phyloP scores from a whole-genome alignment of 306 rosid species.

The Quillaja saponaria region DNA sequence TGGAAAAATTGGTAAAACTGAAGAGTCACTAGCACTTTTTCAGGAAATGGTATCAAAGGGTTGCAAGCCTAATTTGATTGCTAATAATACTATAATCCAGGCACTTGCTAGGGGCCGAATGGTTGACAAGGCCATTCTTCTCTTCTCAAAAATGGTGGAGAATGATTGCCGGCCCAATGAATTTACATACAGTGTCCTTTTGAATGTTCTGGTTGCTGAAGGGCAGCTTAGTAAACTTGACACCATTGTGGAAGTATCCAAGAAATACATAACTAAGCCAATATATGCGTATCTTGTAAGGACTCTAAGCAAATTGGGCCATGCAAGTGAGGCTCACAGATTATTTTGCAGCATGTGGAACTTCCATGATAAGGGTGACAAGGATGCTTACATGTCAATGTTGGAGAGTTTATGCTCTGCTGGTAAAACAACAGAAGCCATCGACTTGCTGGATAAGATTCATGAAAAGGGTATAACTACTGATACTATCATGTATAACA shows the following conservation, averaged over 20 bases:
- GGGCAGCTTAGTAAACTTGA: conserved; percentile 78
- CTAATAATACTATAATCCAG: conserved; percentile 78
- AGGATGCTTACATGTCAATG: conserved; percentile 74
- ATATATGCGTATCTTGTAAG: conserved; percentile 74
- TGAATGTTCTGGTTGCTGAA: conserved; percentile 69
- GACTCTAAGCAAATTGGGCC: conserved; percentile 79
- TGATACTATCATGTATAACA: conserved; percentile 83
- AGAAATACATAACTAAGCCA: conserved; percentile 55
- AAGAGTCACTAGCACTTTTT: conserved; percentile 55
- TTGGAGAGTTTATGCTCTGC: conserved; percentile 77
- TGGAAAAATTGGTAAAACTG: conserved; percentile 63
- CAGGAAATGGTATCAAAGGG: conserved; percentile 71
- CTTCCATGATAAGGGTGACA: conserved; percentile 73
- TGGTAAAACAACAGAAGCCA: conserved; percentile 76
- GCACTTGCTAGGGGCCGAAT: conserved; percentile 74
- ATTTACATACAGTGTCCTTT: conserved; percentile 70
- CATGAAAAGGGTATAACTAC: conserved; percentile 75
- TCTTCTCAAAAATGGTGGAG: conserved; percentile 78
- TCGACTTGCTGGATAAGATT: conserved; percentile 69
- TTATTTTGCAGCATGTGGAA: conserved; percentile 93
- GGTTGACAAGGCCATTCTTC: conserved; percentile 69
- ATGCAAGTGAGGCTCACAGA: conserved; percentile 82
- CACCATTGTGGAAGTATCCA: conserved; percentile 56
- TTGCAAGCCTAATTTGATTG: conserved; percentile 58
- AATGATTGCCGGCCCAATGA: conserved; percentile 76